Evolutionary conservation across 257 asterid species (phyloP).

Genomic region (Scutellaria galericulata): DNA sequence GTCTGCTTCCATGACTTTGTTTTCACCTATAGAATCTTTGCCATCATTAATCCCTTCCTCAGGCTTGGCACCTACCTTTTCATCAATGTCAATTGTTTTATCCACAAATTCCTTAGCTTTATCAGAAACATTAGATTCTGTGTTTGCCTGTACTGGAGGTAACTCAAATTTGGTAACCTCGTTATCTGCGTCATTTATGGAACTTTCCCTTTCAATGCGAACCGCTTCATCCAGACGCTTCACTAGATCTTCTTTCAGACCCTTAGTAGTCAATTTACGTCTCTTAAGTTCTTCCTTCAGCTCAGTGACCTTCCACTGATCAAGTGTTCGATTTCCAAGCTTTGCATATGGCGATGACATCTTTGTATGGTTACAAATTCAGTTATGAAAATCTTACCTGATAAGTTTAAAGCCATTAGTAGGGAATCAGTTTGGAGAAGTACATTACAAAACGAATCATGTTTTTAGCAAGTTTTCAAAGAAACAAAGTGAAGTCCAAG

Average conservation of each 20-base stretch:
- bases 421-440: not conserved
- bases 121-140: slow-evolving; percentile 38
- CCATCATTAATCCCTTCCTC: slow-evolving; percentile 41
- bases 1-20: slow-evolving; percentile 41
- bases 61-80: slow-evolving; percentile 33
- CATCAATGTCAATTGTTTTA: slow-evolving; percentile 36
- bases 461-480: not conserved
- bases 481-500: not conserved
- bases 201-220: slow-evolving; percentile 53
- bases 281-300: slow-evolving; percentile 88
- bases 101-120: slow-evolving; percentile 33
- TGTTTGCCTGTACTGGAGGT: slow-evolving; percentile 37
- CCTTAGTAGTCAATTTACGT: slow-evolving; percentile 71
- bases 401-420: slow-evolving; percentile 20
- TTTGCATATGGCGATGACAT: slow-evolving; percentile 80
- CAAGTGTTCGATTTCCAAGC: slow-evolving; percentile 70
- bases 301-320: slow-evolving; percentile 95
- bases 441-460: not conserved
- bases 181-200: slow-evolving; percentile 36
- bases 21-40: slow-evolving; percentile 33
- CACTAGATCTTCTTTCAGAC: slow-evolving; percentile 80
- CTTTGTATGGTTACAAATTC: slow-evolving; percentile 35
- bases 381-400: slow-evolving; percentile 41
- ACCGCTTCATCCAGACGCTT: slow-evolving; percentile 82
- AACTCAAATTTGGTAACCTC: slow-evolving; percentile 40